phyloP scores from a whole-genome alignment of 2,329 filamentous ascomycete genomes.

The Fusarium verticillioides region DNA sequence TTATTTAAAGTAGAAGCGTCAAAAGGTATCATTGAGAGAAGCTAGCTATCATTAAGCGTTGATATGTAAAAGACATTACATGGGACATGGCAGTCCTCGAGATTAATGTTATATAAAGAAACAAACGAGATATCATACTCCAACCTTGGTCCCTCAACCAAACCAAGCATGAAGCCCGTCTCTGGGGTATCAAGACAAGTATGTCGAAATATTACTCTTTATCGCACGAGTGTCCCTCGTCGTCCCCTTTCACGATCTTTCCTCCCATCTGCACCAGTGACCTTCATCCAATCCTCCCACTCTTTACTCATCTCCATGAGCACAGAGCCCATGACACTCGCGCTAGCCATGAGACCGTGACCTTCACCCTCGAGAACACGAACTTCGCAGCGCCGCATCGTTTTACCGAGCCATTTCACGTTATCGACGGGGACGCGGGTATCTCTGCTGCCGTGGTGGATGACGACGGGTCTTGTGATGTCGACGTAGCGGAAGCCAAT shows the following conservation, averaged over 20 bases:
- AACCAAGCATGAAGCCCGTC: conserved; percentile 2
- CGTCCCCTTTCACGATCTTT: conserved; percentile 50
- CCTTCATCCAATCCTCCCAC: conserved; percentile 87
- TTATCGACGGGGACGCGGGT: conserved; percentile 95
- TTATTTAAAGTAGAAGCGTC: background rate
- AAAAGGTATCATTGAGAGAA: background rate
- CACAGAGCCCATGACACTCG: conserved; percentile 92
- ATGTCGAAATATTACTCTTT: background rate
- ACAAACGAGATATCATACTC: conserved; percentile 12
- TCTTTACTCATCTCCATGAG: conserved; percentile 93
- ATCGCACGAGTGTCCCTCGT: conserved; percentile 40
- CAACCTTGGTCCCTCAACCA: background rate
- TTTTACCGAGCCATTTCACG: conserved; percentile 91
- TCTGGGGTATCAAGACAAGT: conserved; percentile 29
- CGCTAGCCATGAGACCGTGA: conserved; percentile 95
- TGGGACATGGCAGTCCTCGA: conserved; percentile 23
- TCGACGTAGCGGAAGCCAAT: conserved; percentile 98
- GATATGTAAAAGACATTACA: conserved; percentile 41
- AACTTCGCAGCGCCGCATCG: conserved; percentile 93
- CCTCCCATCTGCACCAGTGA: conserved; percentile 58
- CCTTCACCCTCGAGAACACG: conserved; percentile 90
- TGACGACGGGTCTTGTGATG: conserved; percentile 89
- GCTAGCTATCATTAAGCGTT: conserved; percentile 16
- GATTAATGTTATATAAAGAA: conserved; percentile 42
- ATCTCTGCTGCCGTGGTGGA: conserved; percentile 93